Percentiles rank a stretch among this genome's conserved stretches.
Conservation (phyloP, 1,284 basidiomycete species). For the Apiotrichum porosum region DNA sequence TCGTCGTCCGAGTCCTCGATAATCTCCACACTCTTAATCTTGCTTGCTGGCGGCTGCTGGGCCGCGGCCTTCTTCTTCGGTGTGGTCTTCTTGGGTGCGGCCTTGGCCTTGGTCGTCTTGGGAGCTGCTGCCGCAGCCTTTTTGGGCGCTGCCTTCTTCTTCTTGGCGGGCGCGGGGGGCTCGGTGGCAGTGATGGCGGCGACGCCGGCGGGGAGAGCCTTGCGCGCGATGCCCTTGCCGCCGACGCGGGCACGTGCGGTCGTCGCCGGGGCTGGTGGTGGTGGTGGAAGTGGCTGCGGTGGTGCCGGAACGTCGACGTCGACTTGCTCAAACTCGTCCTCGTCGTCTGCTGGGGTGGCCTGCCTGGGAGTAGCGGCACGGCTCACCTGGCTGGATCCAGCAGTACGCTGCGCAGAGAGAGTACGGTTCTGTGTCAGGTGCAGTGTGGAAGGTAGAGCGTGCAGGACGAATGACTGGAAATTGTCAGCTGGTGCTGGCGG, state of each 20-base stretch:
- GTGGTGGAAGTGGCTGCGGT: background rate
- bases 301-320: too few species aligned
- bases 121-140: background rate
- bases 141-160: constrained; percentile 7
- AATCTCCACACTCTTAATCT: constrained; percentile 39
- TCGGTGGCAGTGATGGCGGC: background rate
- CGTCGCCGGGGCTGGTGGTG: background rate
- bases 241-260: background rate
- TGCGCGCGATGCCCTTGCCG: constrained; percentile 5
- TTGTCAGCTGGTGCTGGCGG: too few species aligned
- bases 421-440: constrained; percentile 35
- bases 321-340: constrained; percentile 1
- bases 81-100: constrained; percentile 12
- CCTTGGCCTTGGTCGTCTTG: constrained; percentile 15
- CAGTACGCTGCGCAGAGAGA: constrained; percentile 9
- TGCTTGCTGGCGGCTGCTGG: constrained; percentile 9
- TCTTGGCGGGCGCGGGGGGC: background rate
- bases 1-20: constrained; percentile 44
- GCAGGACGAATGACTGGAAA: constrained; percentile 11
- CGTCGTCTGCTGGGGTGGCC: too few species aligned
- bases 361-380: background rate
- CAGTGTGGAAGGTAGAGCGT: constrained; percentile 30
- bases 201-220: constrained; percentile 3
- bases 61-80: constrained; percentile 4
- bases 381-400: background rate